Evolutionary conservation across 1,139 yeast genomes (phyloP).

Genomic region (Hansenula lynferdii): DNA sequence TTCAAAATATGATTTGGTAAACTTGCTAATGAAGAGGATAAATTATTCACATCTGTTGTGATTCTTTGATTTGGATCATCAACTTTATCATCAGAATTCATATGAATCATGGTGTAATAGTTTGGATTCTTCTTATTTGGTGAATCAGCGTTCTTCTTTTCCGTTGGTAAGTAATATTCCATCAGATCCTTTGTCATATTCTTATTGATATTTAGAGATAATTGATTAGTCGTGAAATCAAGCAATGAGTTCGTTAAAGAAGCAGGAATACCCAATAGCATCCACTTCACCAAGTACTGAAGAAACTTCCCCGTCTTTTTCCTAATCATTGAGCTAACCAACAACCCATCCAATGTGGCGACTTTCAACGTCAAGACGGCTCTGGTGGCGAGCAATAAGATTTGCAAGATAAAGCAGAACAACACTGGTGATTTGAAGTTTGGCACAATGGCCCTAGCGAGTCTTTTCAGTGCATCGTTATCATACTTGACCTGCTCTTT

Average conservation of each 20-base stretch:
- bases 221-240: conserved; percentile 62
- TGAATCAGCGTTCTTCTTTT: conserved; percentile 23
- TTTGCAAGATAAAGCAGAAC: conserved; percentile 47
- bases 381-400: conserved; percentile 57
- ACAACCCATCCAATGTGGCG: conserved; percentile 80
- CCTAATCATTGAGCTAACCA: conserved; percentile 79
- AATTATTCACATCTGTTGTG: conserved; percentile 72
- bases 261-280: conserved; percentile 84
- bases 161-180: conserved; percentile 63
- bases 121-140: conserved; percentile 36
- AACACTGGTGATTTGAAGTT: conserved; percentile 37
- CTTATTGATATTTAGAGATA: conserved; percentile 62
- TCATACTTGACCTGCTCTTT: neutral
- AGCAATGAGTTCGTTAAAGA: conserved; percentile 73
- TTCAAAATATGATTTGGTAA: conserved; percentile 85
- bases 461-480: neutral
- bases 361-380: conserved; percentile 78
- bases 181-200: conserved; percentile 62
- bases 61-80: conserved; percentile 81
- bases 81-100: conserved; percentile 52
- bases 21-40: conserved; percentile 66
- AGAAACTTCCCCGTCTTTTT: conserved; percentile 64
- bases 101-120: conserved; percentile 51
- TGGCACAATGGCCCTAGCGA: conserved; percentile 10
- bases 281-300: conserved; percentile 68